Conservation (phyloP, 2,329 filamentous ascomycete genomes). For the Aureobasidium zeae region DNA sequence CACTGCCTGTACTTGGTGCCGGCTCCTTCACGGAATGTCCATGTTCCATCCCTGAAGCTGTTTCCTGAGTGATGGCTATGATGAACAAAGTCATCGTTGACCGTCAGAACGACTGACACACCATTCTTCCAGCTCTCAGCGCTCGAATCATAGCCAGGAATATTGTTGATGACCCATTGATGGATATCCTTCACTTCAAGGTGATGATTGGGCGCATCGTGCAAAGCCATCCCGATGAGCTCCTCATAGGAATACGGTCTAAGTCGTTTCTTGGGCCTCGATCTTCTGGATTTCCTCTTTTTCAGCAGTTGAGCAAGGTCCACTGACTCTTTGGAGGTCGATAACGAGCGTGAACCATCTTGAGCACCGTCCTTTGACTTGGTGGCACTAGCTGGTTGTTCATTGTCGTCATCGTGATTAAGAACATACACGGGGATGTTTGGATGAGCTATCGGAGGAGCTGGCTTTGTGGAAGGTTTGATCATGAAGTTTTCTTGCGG, state of each 20-base stretch:
- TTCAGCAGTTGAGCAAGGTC: too few relatives aligned
- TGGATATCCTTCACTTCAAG: conserved; percentile 19
- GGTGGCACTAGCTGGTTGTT: too few relatives aligned
- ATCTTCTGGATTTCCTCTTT: too few relatives aligned
- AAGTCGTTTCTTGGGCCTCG: neutral
- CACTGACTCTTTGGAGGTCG: too few relatives aligned
- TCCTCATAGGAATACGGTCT: neutral
- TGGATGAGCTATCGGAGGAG: too few relatives aligned
- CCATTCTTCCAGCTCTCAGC: conserved; percentile 19
- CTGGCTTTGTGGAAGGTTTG: too few relatives aligned
- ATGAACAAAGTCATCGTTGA: conserved; percentile 20
- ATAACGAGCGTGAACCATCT: too few relatives aligned
- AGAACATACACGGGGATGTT: too few relatives aligned
- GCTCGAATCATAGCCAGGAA: conserved; percentile 20
- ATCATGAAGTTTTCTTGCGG: conserved; percentile 8
- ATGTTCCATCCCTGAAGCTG: conserved; percentile 1
- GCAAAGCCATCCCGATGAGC: conserved; percentile 26
- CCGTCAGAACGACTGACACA: conserved; percentile 10
- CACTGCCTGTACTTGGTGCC: neutral
- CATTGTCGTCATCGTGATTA: too few relatives aligned
- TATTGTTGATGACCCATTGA: conserved; percentile 25
- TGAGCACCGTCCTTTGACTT: too few relatives aligned
- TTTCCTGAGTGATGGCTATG: neutral
- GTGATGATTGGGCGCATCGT: conserved; percentile 19
- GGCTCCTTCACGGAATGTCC: neutral